These are phyloP conservation scores for Juglanconis oblonga DNA, from an alignment of 2,329 filamentous ascomycete species.

Conservation along the genomic window DNA sequence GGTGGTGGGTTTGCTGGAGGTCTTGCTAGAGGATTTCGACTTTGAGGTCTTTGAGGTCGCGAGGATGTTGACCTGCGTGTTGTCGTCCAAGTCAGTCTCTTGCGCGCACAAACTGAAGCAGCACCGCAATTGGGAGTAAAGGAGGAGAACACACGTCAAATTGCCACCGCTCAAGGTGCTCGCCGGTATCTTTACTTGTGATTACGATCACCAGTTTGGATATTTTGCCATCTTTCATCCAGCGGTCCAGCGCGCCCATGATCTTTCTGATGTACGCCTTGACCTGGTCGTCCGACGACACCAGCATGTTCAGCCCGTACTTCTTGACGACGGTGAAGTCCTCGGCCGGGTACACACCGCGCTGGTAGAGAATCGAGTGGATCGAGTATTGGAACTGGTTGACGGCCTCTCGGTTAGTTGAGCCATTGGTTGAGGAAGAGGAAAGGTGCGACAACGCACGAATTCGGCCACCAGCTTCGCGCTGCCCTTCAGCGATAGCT, in stretches of 20 bases:
- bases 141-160: constrained; percentile 67
- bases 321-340: constrained; percentile 98
- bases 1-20: constrained; percentile 48
- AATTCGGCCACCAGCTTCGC: constrained; percentile 93
- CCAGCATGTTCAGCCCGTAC: constrained; percentile 97
- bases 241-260: constrained; percentile 92
- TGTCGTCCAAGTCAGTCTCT: background rate
- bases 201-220: constrained; percentile 96
- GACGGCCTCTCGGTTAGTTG: background rate
- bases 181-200: constrained; percentile 93
- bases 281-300: constrained; percentile 95
- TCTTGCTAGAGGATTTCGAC: constrained; percentile 54
- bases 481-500: constrained; percentile 81
- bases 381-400: constrained; percentile 92
- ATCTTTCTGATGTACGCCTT: constrained; percentile 99
- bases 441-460: constrained; percentile 52
- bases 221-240: constrained; percentile 97
- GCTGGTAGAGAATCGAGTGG: constrained; percentile 91
- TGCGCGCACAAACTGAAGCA: background rate
- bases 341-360: constrained; percentile 83
- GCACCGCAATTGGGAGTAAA: background rate
- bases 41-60: constrained; percentile 33
- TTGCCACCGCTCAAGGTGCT: constrained; percentile 96
- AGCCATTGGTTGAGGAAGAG: too few relatives aligned
- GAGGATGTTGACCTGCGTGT: constrained; percentile 37